phyloP scores from a whole-genome alignment of 1,284 basidiomycete species.

The Inonotus obliquus region DNA sequence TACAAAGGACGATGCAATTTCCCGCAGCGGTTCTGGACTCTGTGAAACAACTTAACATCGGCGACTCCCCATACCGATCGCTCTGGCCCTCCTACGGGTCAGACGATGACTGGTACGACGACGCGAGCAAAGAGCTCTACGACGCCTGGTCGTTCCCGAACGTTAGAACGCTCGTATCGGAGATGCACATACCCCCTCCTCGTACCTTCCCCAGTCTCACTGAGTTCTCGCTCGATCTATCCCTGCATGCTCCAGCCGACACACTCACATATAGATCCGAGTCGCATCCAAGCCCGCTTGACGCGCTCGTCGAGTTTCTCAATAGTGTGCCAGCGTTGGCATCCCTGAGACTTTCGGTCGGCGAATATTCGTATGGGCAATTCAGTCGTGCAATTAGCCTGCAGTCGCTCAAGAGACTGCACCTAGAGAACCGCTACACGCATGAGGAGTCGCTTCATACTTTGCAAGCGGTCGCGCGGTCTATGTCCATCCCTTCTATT shows the following conservation, averaged over 20 bases:
- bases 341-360: background rate
- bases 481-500: background rate
- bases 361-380: background rate
- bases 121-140: background rate
- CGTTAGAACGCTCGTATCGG: background rate
- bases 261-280: background rate
- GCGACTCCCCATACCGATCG: background rate
- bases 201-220: background rate
- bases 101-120: background rate
- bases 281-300: background rate
- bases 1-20: background rate
- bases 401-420: background rate
- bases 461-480: background rate
- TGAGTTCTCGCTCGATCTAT: background rate
- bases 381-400: background rate
- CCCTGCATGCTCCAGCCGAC: background rate
- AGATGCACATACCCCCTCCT: constrained; percentile 6
- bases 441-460: background rate
- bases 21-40: background rate
- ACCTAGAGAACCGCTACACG: background rate
- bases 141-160: background rate
- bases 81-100: background rate
- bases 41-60: background rate
- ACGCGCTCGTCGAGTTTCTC: background rate
- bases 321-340: background rate